Base-by-base conservation (phyloP, 257 asterid species). In the Oldenlandia corymbosa region DNA sequence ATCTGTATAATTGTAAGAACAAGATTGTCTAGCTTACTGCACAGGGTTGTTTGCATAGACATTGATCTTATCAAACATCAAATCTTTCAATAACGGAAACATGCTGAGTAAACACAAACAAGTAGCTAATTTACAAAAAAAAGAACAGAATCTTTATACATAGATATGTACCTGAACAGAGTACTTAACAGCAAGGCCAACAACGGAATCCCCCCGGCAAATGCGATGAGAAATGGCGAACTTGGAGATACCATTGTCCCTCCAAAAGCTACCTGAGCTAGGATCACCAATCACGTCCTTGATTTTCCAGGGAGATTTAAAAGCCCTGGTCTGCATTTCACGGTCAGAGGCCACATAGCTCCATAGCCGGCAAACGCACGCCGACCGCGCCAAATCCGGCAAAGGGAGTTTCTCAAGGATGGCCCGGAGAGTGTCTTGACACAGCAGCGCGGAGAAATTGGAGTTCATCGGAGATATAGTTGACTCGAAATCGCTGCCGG, bases 131-230 rank as follows among this genome's bases (percentile, higher is more conserved):
- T 4, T 0, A 37, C 20, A 64, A 24, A 45, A 37, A n/a, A 4
- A 2, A 12, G 6, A 45, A 12, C n/a, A n/a, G n/a, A n/a, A n/a
- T n/a, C n/a, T n/a, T n/a, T n/a, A n/a, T 45, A 45, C 2, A 0
- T 4, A 45, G 18, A 20, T 18, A 11, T 36, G 47, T 78, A 92
- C 99, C 94, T 92, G 99, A 58, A 87, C 97, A 14, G 97, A 80
- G 81, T 92, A 92, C 77, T 80, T 87, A 47, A 92, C 95, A 49
- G 99, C 99, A n/a, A 92, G 96, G 79, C 97, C 83, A 58, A 95
- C 86, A 30, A 89, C 77, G 27, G 90, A 79, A 69, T 92, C 99
- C 20, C 84, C 83, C 12, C 91, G 90, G 23, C 74, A 71, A 49
- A 92, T 62, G 10, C 86, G 83, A 71, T 92, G 99, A 20, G 99